Conservation (phyloP, 164 flowering plant genomes). For the Buxus sempervirens region DNA sequence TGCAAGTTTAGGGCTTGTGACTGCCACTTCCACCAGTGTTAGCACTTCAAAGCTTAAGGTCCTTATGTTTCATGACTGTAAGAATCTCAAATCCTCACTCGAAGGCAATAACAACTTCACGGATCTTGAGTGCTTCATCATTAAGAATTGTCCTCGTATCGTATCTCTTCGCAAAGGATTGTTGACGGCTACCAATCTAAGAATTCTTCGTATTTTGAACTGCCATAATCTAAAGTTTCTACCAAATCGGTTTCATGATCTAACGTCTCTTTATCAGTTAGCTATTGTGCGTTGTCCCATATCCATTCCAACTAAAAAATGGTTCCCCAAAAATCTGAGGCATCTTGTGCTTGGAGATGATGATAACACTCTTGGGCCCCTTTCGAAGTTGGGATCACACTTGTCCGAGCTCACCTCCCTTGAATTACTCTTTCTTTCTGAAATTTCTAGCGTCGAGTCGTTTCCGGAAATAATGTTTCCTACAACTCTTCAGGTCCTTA, state of each 20-base stretch:
- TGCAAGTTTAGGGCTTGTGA: no score
- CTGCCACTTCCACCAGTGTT: no score
- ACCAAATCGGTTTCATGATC: background rate
- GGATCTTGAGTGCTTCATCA: background rate
- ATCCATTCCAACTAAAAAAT: conserved; percentile 4
- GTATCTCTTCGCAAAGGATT: background rate
- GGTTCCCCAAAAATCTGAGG: background rate
- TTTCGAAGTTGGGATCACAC: background rate
- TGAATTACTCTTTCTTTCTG: conserved; percentile 13
- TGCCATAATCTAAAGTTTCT: background rate
- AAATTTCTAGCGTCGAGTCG: conserved; percentile 7
- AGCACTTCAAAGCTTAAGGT: background rate
- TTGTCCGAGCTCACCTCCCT: conserved; percentile 14
- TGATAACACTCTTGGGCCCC: background rate
- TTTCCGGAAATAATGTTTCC: conserved; percentile 20
- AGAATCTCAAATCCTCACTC: background rate
- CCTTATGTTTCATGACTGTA: background rate
- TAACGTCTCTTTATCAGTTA: background rate
- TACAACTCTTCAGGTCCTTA: conserved; percentile 1
- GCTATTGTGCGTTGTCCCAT: background rate
- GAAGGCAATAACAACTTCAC: background rate
- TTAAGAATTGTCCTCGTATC: background rate
- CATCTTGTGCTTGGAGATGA: conserved; percentile 8
- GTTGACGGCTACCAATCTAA: background rate
- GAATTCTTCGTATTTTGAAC: background rate